These are phyloP conservation scores for Amanita pseudoporphyria DNA, from an alignment of 768 basidiomycete genomes.

Conservation along the genomic window DNA sequence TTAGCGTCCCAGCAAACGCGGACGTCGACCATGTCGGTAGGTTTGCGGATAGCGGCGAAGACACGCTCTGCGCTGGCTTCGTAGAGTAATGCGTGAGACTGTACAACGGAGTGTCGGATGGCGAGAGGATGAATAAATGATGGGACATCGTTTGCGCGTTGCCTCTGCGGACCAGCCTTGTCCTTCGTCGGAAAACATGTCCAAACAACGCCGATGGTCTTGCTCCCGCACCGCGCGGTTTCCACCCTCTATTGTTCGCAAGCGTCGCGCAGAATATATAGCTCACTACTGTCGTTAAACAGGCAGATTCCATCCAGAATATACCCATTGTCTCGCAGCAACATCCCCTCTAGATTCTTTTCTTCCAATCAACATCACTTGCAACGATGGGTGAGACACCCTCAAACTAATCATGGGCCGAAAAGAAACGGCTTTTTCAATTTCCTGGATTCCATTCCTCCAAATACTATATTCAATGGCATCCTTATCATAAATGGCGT, in stretches of 20 bases:
- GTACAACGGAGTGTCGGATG: conserved; percentile 82
- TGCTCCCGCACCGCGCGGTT: not conserved
- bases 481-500: conserved; percentile 55
- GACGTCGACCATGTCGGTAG: conserved; percentile 87
- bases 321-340: not conserved
- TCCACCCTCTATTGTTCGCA: not conserved
- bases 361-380: not conserved
- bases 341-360: not conserved
- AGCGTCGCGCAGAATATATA: not conserved
- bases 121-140: conserved; percentile 78
- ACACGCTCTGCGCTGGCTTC: conserved; percentile 49
- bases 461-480: conserved; percentile 44
- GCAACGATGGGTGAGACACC: conserved; percentile 7
- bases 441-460: conserved; percentile 46
- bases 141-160: conserved; percentile 55
- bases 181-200: not conserved
- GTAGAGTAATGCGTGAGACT: conserved; percentile 75
- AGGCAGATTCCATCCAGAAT: not conserved
- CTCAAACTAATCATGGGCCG: not conserved
- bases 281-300: not conserved
- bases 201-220: conserved; percentile 4
- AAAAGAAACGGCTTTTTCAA: conserved; percentile 15
- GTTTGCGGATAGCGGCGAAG: conserved; percentile 71
- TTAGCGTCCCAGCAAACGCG: conserved; percentile 83
- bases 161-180: not conserved